Conservation (phyloP, 2,329 filamentous ascomycete genomes). For the Phoma sp. region DNA sequence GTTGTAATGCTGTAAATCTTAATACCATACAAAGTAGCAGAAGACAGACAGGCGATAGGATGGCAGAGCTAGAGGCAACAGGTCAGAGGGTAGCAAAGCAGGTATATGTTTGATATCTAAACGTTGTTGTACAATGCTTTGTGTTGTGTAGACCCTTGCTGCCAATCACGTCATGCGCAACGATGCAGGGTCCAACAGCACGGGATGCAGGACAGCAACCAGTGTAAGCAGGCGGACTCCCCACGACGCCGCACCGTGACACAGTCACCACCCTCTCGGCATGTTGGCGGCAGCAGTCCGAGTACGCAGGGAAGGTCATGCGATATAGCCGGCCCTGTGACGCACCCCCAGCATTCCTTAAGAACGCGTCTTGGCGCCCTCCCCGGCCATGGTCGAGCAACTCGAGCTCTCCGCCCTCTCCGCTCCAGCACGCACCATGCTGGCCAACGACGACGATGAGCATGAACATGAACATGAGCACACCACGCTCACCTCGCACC, state of each 20-base stretch:
- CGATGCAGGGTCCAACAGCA: constrained; percentile 3
- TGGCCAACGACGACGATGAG: constrained; percentile 6
- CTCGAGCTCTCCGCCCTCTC: constrained; percentile 6
- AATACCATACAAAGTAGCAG: no score
- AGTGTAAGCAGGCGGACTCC: no score
- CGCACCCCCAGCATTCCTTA: not conserved
- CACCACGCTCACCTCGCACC: constrained; percentile 2
- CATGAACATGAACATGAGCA: constrained; percentile 1
- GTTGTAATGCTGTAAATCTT: no score
- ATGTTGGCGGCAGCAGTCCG: not conserved
- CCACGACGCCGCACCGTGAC: not conserved
- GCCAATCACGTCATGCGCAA: no score
- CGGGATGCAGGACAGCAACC: not conserved
- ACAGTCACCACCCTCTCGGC: not conserved
- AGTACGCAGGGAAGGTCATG: constrained; percentile 10
- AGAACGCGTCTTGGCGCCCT: constrained; percentile 3
- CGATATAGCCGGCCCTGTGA: constrained; percentile 7
- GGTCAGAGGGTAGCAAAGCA: no score
- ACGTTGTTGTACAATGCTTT: no score
- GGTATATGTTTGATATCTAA: no score
- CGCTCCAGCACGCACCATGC: constrained; percentile 9
- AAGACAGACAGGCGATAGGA: no score
- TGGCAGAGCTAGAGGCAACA: no score
- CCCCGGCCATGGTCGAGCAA: constrained; percentile 4
- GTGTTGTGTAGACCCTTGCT: no score